phyloP scores from a whole-genome alignment of 768 basidiomycete species.

The Lactarius sanguifluus region DNA sequence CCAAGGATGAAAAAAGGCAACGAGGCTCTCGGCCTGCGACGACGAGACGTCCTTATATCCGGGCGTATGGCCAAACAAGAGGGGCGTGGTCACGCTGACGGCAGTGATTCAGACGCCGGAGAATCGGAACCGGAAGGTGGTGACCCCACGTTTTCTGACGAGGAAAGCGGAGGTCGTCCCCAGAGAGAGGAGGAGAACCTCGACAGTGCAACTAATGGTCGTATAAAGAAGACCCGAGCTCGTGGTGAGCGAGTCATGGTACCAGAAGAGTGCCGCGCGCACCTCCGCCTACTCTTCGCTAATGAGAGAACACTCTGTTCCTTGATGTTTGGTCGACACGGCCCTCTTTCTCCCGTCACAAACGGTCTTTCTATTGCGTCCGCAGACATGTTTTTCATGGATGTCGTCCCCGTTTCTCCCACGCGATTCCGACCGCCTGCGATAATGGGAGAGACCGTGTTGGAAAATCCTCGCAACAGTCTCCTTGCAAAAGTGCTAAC shows the following conservation, averaged over 20 bases:
- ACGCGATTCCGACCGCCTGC: slow-evolving; percentile 95
- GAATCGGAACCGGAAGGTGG: slow-evolving; percentile 52
- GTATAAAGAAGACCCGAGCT: slow-evolving; percentile 71
- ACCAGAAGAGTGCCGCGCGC: slow-evolving; percentile 91
- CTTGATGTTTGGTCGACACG: slow-evolving; percentile 90
- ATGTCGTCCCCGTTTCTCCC: slow-evolving; percentile 87
- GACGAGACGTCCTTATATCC: slow-evolving; percentile 73
- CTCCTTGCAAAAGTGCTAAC: slow-evolving; percentile 76
- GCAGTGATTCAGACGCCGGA: slow-evolving; percentile 49
- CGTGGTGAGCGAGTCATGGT: slow-evolving; percentile 89
- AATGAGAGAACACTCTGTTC: slow-evolving; percentile 83
- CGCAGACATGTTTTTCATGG: slow-evolving; percentile 97
- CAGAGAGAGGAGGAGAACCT: slow-evolving; percentile 39
- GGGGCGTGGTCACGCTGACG: slow-evolving; percentile 3
- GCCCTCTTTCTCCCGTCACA: slow-evolving; percentile 67
- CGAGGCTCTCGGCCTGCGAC: slow-evolving; percentile 50
- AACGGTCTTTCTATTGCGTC: slow-evolving; percentile 65
- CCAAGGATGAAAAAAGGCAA: slow-evolving; percentile 70
- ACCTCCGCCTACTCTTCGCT: slow-evolving; percentile 82
- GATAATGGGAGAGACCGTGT: slow-evolving; percentile 86
- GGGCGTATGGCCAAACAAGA: slow-evolving; percentile 5
- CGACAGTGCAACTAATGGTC: slow-evolving; percentile 64
- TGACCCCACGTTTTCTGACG: slow-evolving; percentile 50
- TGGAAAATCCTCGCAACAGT: slow-evolving; percentile 96
- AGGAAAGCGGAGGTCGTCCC: slow-evolving; percentile 37